A percentile compares a stretch with the other conserved stretches of the same genome.
Evolutionary conservation across 805 yeast genomes (phyloP).

Genomic region (Zygosaccharomyces kombuchaensis): DNA sequence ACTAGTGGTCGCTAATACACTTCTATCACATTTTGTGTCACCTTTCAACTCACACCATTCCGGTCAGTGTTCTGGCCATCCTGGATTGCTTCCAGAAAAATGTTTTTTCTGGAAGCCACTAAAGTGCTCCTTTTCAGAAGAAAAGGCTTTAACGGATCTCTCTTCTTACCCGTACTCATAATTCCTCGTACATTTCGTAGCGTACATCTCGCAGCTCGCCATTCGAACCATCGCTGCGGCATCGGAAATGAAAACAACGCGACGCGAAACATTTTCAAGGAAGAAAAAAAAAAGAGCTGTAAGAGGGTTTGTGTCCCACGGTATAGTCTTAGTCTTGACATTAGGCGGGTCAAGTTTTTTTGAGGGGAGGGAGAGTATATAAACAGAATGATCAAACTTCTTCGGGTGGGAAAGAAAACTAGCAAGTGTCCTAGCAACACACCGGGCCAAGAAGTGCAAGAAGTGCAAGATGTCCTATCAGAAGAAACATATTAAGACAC

Average conservation of each 20-base stretch:
- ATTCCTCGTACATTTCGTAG: too few relatives aligned
- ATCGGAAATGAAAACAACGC: conserved; percentile 1
- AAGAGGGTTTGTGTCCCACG: conserved; percentile 6
- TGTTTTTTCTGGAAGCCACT: too few relatives aligned
- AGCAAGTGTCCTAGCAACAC: background rate
- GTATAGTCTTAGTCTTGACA: background rate
- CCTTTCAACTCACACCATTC: too few relatives aligned
- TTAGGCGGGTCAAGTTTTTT: conserved; percentile 3
- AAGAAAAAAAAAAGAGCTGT: background rate
- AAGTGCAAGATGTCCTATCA: conserved; percentile 18
- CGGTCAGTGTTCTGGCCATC: too few relatives aligned
- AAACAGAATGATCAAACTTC: background rate
- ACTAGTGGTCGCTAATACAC: too few relatives aligned
- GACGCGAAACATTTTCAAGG: conserved; percentile 1
- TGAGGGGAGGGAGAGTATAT: conserved; percentile 38
- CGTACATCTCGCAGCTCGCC: background rate
- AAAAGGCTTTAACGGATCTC: background rate
- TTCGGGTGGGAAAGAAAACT: background rate
- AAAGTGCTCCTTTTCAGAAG: too few relatives aligned
- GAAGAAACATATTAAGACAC: conserved; percentile 41
- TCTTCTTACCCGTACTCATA: background rate
- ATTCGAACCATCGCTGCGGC: background rate
- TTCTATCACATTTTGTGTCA: too few relatives aligned
- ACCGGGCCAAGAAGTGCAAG: conserved; percentile 1
- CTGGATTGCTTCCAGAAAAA: too few relatives aligned